Conservation (phyloP, 2,329 filamentous ascomycete species). For the Coniochaeta hoffmannii region DNA sequence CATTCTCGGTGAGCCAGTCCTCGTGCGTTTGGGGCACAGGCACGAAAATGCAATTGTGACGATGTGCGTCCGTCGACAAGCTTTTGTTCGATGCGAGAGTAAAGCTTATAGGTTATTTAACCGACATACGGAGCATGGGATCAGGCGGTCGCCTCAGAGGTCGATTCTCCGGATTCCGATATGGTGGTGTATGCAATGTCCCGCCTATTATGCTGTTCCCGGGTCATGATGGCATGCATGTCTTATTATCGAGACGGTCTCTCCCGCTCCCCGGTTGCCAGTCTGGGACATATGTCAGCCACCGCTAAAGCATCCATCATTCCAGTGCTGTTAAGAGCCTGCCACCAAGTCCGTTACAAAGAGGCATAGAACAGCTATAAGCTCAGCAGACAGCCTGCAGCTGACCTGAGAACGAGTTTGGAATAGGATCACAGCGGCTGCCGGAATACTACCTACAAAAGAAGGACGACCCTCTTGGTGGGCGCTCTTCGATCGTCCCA, state of each 20-base stretch:
- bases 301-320: background rate
- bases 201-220: background rate
- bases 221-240: background rate
- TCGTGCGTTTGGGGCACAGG: background rate
- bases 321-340: no score
- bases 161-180: background rate
- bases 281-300: background rate
- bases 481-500: background rate
- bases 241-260: constrained; percentile 1
- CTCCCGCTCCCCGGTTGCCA: background rate
- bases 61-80: background rate
- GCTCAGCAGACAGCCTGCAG: background rate
- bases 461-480: background rate
- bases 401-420: background rate
- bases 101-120: background rate
- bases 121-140: background rate
- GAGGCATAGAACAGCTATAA: no score
- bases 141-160: background rate
- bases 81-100: background rate
- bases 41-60: background rate
- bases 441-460: background rate
- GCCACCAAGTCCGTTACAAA: no score
- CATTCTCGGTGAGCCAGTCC: background rate
- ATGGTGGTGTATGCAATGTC: background rate
- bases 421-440: background rate